These are phyloP conservation scores for Malassezia yamatoensis DNA, from an alignment of 1,284 basidiomycete genomes.

Conservation along the genomic window DNA sequence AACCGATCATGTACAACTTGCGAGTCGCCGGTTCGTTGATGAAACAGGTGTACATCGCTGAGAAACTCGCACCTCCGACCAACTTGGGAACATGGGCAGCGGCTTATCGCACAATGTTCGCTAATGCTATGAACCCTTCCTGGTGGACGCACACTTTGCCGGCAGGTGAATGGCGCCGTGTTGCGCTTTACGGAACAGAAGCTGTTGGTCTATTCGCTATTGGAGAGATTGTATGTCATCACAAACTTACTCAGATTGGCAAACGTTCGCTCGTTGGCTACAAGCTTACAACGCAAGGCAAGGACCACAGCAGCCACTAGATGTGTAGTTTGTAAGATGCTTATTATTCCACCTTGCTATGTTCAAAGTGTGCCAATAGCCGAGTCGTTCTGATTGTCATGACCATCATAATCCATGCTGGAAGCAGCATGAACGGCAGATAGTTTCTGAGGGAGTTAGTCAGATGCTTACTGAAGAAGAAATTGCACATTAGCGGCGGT, in stretches of 20 bases:
- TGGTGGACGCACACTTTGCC: conserved; percentile 64
- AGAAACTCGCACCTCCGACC: conserved; percentile 72
- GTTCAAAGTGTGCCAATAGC: background rate
- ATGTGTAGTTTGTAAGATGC: background rate
- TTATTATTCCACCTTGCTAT: background rate
- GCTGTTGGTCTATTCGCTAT: conserved; percentile 70
- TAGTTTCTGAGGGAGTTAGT: conserved; percentile 13
- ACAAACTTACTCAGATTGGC: conserved; percentile 12
- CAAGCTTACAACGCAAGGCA: conserved; percentile 9
- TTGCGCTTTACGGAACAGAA: conserved; percentile 73
- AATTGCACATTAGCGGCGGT: conserved; percentile 11
- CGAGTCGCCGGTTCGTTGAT: conserved; percentile 70
- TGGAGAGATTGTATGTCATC: conserved; percentile 39
- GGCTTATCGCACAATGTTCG: conserved; percentile 66
- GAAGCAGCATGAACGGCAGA: conserved; percentile 15
- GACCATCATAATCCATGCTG: conserved; percentile 7
- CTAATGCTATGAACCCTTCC: conserved; percentile 57
- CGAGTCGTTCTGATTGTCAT: conserved; percentile 5
- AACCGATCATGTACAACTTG: conserved; percentile 36
- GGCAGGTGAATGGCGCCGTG: conserved; percentile 66
- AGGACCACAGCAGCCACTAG: conserved; percentile 9
- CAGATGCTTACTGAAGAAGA: conserved; percentile 15
- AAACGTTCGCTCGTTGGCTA: conserved; percentile 19
- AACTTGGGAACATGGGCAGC: conserved; percentile 58
- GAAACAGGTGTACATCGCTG: conserved; percentile 82